These are phyloP conservation scores for Petunia hybrid DNA, from an alignment of 305 asterid species.

Conservation along the genomic window DNA sequence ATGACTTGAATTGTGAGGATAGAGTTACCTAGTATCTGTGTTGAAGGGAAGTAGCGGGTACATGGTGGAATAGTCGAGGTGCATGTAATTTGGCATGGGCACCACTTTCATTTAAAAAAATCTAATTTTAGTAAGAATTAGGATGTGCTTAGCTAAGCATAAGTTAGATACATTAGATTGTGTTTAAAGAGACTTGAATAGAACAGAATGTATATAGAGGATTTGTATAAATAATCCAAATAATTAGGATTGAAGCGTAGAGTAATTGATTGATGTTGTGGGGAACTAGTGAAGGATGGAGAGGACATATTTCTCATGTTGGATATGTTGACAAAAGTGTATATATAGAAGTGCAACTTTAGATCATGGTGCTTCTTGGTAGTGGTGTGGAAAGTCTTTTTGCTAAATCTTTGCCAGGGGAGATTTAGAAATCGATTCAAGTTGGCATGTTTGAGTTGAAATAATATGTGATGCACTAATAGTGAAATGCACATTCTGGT, in stretches of 20 bases:
- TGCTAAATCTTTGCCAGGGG: not conserved
- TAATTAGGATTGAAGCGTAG: not conserved
- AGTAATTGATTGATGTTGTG: not conserved
- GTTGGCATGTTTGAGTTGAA: not conserved
- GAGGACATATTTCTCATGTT: not conserved
- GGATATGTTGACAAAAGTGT: not conserved
- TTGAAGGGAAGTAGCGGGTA: too few relatives aligned
- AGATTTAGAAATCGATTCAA: not conserved
- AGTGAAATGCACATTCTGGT: not conserved
- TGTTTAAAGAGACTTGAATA: not conserved
- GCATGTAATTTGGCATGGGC: too few relatives aligned
- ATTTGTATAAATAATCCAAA: not conserved
- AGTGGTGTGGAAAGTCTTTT: not conserved
- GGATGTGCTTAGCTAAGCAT: too few relatives aligned
- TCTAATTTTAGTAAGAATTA: too few relatives aligned
- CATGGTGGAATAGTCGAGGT: too few relatives aligned
- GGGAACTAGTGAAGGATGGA: not conserved
- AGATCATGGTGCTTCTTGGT: not conserved
- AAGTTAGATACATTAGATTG: too few relatives aligned
- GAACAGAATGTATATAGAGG: not conserved
- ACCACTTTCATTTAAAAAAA: too few relatives aligned
- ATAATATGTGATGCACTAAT: not conserved
- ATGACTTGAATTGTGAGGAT: too few relatives aligned
- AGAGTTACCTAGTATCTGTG: too few relatives aligned
- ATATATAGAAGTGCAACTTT: not conserved